A percentile compares a stretch with the other conserved stretches of the same genome.
These are phyloP conservation scores for Talaromyces ruber DNA, from an alignment of 495 filamentous ascomycete genomes.

Conservation along the genomic window DNA sequence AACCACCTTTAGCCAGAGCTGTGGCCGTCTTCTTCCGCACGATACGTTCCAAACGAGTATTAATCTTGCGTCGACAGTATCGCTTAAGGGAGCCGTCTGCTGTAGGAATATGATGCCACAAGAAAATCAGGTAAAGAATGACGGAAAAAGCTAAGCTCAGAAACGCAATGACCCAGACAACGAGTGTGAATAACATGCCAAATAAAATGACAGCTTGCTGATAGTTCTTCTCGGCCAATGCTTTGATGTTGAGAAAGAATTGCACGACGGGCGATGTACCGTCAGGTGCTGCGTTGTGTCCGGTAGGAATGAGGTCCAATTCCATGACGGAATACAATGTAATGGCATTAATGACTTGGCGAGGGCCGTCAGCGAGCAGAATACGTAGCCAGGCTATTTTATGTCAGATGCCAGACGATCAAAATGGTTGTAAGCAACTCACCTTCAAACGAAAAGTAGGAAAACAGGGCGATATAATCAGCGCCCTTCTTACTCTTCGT, in stretches of 20 bases:
- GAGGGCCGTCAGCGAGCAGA: constrained; percentile 81
- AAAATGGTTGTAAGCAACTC: constrained; percentile 14
- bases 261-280: constrained; percentile 40
- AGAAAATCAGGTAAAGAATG: constrained; percentile 74
- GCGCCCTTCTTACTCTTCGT: constrained; percentile 86
- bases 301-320: constrained; percentile 56
- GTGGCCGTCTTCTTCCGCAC: constrained; percentile 77
- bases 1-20: constrained; percentile 64
- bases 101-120: constrained; percentile 80
- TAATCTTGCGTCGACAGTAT: constrained; percentile 87
- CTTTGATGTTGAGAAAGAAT: constrained; percentile 69
- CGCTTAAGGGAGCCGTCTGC: constrained; percentile 67
- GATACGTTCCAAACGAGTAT: constrained; percentile 69
- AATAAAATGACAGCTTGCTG: constrained; percentile 72
- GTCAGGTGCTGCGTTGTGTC: constrained; percentile 43
- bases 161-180: constrained; percentile 81
- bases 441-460: constrained; percentile 93
- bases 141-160: constrained; percentile 64
- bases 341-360: constrained; percentile 80
- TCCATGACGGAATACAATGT: constrained; percentile 75
- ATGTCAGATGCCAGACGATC: constrained; percentile 10
- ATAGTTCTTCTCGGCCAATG: constrained; percentile 59
- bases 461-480: constrained; percentile 87
- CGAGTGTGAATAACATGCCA: constrained; percentile 83
- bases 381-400: constrained; percentile 72